These are phyloP conservation scores for Mucor lusitanicus DNA, from an alignment of 371 early-diverging fungal species.

Conservation along the genomic window DNA sequence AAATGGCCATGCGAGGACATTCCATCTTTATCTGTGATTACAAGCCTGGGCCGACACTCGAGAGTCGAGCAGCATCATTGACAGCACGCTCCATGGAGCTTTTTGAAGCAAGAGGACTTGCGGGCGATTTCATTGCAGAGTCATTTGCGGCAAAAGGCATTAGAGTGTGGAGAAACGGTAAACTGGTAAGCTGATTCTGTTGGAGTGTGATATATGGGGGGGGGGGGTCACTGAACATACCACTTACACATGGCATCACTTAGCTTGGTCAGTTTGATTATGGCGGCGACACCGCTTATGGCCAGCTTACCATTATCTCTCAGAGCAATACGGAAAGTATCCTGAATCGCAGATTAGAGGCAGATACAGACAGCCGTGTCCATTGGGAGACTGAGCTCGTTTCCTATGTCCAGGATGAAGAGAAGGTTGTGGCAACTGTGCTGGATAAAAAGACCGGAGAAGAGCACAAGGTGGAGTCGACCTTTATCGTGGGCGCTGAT, in stretches of 20 bases:
- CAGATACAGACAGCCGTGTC: constrained; percentile 11
- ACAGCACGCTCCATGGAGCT: constrained; percentile 46
- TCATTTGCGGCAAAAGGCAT: constrained; percentile 22
- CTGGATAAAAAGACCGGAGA: constrained; percentile 1
- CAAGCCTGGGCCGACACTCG: constrained; percentile 34
- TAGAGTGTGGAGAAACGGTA: constrained; percentile 20
- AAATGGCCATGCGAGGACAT: constrained; percentile 35
- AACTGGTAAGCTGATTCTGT: constrained; percentile 11
- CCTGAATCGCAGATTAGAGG: constrained; percentile 3
- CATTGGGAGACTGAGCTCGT: constrained; percentile 33
- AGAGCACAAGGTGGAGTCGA: constrained; percentile 16
- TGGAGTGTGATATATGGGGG: background rate
- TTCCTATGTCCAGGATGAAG: constrained; percentile 29
- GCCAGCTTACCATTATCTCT: constrained; percentile 30
- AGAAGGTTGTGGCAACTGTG: constrained; percentile 21
- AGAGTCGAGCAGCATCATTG: constrained; percentile 45
- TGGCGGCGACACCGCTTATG: constrained; percentile 28
- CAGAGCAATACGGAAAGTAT: constrained; percentile 34
- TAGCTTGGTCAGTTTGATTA: constrained; percentile 20
- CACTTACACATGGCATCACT: background rate
- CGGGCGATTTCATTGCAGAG: constrained; percentile 25
- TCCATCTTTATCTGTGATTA: constrained; percentile 37
- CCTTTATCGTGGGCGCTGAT: constrained; percentile 42
- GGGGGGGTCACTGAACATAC: no score
- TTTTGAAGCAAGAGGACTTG: constrained; percentile 31